Evolutionary conservation across 2,329 filamentous ascomycete species (phyloP).

Genomic region (Botrytis hyacinthi): DNA sequence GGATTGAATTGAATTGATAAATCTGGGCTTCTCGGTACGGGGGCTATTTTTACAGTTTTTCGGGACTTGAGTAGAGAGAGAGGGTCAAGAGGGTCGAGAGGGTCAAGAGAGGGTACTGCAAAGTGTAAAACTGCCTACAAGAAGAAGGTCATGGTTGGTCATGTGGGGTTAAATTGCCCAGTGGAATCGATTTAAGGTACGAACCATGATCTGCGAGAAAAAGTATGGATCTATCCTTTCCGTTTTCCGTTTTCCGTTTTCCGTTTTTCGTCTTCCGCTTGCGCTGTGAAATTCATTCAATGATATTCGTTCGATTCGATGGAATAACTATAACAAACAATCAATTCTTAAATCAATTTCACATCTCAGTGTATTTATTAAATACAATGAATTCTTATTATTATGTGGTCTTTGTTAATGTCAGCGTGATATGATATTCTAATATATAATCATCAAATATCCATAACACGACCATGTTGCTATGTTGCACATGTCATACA

Average conservation of each 20-base stretch:
- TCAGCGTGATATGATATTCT: not conserved
- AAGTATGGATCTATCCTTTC: not conserved
- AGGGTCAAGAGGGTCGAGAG: not conserved
- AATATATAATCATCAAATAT: not conserved
- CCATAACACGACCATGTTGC: not conserved
- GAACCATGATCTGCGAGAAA: not conserved
- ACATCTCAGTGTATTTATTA: not conserved
- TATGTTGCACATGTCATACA: not conserved
- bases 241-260: not conserved
- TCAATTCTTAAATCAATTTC: not conserved
- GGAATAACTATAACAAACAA: not conserved
- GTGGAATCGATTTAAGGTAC: not conserved
- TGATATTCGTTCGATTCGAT: not conserved
- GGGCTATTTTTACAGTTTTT: conserved; percentile 11
- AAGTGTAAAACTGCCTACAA: not conserved
- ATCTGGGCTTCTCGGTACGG: conserved; percentile 12
- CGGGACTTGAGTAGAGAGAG: not conserved
- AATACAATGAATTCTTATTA: not conserved
- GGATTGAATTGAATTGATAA: not conserved
- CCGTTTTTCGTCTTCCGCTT: not conserved
- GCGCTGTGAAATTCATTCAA: not conserved
- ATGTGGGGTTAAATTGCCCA: conserved; percentile 11
- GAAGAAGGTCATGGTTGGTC: conserved; percentile 1
- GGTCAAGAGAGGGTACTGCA: not conserved
- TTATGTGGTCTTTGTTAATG: not conserved